A percentile compares a stretch with the other conserved stretches of the same genome.
These are phyloP conservation scores for Aspergillus baeticus DNA, from an alignment of 495 filamentous ascomycete genomes.

Conservation along the genomic window DNA sequence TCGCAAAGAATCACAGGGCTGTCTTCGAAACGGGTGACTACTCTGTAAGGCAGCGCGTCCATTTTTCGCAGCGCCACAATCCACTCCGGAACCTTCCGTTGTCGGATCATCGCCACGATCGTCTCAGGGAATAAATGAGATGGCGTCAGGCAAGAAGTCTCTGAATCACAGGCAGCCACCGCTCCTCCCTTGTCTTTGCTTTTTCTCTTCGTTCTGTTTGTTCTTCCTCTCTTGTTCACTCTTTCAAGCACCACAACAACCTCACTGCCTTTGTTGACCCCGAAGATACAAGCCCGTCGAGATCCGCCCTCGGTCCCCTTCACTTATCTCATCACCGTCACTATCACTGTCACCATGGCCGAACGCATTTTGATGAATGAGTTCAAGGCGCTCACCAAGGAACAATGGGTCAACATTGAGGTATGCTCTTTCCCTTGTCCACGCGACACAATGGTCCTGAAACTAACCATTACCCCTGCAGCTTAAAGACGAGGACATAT, in stretches of 20 bases:
- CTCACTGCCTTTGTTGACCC: neutral
- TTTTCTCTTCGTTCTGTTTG: neutral
- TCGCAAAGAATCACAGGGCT: too few relatives aligned
- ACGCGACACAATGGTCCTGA: neutral
- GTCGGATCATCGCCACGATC: conserved; percentile 6
- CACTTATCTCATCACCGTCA: neutral
- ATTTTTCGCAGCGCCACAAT: too few relatives aligned
- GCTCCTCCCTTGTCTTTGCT: neutral
- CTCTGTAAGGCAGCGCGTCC: too few relatives aligned
- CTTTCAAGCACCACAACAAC: neutral
- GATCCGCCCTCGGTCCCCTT: neutral
- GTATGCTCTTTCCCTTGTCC: conserved; percentile 38
- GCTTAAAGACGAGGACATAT: conserved; percentile 73
- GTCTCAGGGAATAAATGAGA: neutral
- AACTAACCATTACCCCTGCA: conserved; percentile 21
- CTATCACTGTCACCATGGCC: conserved; percentile 46
- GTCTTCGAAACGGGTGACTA: too few relatives aligned
- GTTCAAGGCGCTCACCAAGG: conserved; percentile 75
- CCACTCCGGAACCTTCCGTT: conserved; percentile 23
- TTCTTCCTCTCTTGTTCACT: neutral
- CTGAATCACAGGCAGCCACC: neutral
- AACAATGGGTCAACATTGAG: conserved; percentile 92
- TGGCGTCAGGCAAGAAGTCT: neutral
- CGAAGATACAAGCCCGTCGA: neutral
- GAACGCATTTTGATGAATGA: conserved; percentile 88